Percentiles rank a stretch among this genome's conserved stretches.
Evolutionary conservation across 148 eudicot species (phyloP).

Genomic region (Fallopia convolvulus): DNA sequence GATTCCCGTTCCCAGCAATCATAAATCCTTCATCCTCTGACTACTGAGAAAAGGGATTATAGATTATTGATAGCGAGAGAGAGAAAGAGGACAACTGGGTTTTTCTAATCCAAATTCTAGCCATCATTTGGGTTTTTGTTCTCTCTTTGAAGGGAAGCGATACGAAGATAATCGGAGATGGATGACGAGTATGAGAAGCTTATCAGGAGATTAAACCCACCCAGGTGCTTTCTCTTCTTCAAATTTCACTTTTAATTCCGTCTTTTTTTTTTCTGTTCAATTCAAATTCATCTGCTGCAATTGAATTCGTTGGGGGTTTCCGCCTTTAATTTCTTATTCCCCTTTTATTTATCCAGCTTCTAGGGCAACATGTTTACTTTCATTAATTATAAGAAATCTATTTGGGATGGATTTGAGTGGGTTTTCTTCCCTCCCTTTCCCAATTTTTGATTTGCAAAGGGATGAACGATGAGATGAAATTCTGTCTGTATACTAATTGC

Average conservation of each 20-base stretch:
- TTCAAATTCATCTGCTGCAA: background rate
- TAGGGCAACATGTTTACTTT: background rate
- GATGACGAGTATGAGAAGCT: conserved; percentile 78
- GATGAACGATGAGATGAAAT: background rate
- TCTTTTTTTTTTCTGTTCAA: background rate
- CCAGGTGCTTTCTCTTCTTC: conserved; percentile 37
- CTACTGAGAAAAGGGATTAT: background rate
- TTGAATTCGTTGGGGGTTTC: background rate
- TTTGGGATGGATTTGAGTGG: background rate
- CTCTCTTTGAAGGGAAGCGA: background rate
- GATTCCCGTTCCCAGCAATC: background rate
- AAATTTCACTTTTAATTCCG: background rate
- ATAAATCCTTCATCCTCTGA: background rate
- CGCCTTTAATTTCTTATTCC: background rate
- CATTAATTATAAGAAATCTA: background rate
- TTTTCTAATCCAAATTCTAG: background rate
- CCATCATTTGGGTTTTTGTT: background rate
- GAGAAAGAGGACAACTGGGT: background rate
- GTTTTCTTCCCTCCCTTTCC: background rate
- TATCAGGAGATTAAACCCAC: conserved; percentile 82
- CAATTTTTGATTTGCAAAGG: background rate
- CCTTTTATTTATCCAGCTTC: background rate
- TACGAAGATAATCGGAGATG: background rate
- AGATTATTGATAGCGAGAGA: background rate
- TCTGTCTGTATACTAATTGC: background rate